A percentile compares a stretch with the other conserved stretches of the same genome.
These are phyloP conservation scores for Cyclotella baltica DNA, from an alignment of 108 stramenopile species.

Conservation along the genomic window DNA sequence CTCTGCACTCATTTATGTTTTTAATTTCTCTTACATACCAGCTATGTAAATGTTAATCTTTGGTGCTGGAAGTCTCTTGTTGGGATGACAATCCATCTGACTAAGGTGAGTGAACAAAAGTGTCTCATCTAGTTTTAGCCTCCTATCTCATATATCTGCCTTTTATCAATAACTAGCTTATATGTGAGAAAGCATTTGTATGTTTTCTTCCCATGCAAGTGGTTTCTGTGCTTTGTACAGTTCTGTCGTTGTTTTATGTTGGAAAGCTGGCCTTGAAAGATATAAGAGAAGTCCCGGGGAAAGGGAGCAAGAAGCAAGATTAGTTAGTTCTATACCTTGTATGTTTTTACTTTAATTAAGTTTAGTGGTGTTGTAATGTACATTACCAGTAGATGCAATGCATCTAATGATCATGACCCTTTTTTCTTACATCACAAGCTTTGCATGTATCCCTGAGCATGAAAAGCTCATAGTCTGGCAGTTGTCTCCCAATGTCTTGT, in stretches of 20 bases:
- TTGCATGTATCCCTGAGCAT: neutral
- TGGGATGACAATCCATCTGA: constrained; percentile 31
- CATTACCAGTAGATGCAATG: too few relatives aligned
- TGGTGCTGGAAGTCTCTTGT: constrained; percentile 36
- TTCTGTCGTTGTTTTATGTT: constrained; percentile 16
- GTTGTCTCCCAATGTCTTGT: neutral
- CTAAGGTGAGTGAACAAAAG: constrained; percentile 7
- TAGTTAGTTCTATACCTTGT: too few relatives aligned
- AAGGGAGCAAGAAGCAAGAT: too few relatives aligned
- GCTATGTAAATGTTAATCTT: constrained; percentile 39
- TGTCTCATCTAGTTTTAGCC: neutral
- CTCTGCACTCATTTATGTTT: neutral
- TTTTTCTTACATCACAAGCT: neutral
- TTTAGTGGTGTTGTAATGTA: too few relatives aligned
- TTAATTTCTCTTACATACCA: neutral
- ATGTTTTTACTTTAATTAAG: too few relatives aligned
- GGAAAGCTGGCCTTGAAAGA: constrained; percentile 20
- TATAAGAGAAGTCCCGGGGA: too few relatives aligned
- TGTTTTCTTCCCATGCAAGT: constrained; percentile 23
- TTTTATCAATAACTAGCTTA: constrained; percentile 9
- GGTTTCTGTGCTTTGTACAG: constrained; percentile 10
- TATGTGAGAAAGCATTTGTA: constrained; percentile 15
- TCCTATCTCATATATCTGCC: neutral
- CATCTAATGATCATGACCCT: too few relatives aligned
- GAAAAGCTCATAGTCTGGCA: neutral